Conservation (phyloP, 2,329 filamentous ascomycete species). For the Cyphellophora europaea region DNA sequence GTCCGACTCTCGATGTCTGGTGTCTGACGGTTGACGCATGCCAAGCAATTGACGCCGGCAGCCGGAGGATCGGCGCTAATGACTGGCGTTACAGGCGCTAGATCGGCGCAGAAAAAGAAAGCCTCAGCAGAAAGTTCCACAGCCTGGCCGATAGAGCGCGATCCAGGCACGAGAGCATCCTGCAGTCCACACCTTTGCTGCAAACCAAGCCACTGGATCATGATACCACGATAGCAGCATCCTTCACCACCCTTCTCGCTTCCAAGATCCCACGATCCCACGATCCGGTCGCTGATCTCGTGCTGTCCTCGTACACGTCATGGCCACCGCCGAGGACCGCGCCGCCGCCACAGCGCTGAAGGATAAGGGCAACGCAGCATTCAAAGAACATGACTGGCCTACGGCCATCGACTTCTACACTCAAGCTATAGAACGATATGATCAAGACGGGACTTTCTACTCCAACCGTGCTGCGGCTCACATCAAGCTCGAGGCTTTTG, state of each 20-base stretch:
- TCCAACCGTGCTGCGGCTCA: conserved; percentile 89
- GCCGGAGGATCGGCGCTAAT: too few relatives aligned
- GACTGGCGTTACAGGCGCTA: too few relatives aligned
- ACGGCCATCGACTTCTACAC: conserved; percentile 74
- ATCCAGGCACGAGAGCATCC: background rate
- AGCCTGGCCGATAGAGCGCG: too few relatives aligned
- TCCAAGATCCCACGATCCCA: too few relatives aligned
- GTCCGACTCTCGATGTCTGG: too few relatives aligned
- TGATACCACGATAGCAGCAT: background rate
- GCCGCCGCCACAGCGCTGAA: conserved; percentile 77
- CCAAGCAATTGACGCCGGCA: too few relatives aligned
- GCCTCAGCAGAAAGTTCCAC: too few relatives aligned
- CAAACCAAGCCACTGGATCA: background rate
- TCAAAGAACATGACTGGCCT: conserved; percentile 77
- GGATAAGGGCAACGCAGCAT: conserved; percentile 89
- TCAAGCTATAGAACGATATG: conserved; percentile 76
- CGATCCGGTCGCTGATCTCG: too few relatives aligned
- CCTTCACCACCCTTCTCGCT: background rate
- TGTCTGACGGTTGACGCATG: too few relatives aligned
- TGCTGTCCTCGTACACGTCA: too few relatives aligned
- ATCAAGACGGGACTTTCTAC: conserved; percentile 79
- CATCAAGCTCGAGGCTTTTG: conserved; percentile 92
- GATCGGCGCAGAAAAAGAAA: too few relatives aligned
- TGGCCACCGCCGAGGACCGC: too few relatives aligned
- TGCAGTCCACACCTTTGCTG: background rate